A percentile compares a stretch with the other conserved stretches of the same genome.
These are phyloP conservation scores for Spatholobus suberectus DNA, from an alignment of 306 rosid genomes.

Conservation along the genomic window DNA sequence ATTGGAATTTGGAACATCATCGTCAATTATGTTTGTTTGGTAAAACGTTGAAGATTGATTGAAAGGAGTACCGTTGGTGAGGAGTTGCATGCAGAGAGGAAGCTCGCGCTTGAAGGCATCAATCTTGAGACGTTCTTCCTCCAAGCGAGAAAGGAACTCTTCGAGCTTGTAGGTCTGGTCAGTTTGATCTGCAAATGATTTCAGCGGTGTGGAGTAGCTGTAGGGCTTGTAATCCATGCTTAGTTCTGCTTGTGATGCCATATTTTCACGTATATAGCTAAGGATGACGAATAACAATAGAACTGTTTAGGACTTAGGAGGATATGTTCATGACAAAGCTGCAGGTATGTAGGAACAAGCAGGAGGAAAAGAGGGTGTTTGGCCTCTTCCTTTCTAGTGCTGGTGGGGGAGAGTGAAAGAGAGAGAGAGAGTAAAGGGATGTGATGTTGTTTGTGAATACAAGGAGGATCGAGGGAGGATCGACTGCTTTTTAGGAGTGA, in stretches of 20 bases:
- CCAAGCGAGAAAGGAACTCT: conserved; percentile 76
- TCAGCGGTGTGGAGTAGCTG: conserved; percentile 39
- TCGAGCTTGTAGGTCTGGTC: conserved; percentile 73
- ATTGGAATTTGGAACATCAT: conserved; percentile 41
- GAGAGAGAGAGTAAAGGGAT: conserved; percentile 39
- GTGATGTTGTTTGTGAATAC: conserved; percentile 66
- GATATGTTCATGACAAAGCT: conserved; percentile 33
- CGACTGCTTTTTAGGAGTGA: conserved; percentile 74
- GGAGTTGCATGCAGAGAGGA: conserved; percentile 97
- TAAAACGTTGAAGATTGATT: neutral
- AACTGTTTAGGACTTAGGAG: neutral
- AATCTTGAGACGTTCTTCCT: conserved; percentile 84
- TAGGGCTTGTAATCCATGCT: conserved; percentile 8
- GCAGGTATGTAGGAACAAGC: conserved; percentile 59
- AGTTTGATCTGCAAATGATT: conserved; percentile 65
- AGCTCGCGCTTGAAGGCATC: conserved; percentile 95
- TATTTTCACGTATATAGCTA: neutral
- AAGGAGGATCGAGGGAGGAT: conserved; percentile 79
- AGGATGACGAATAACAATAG: neutral
- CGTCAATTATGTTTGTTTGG: neutral
- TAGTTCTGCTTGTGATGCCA: neutral
- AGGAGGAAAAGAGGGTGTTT: conserved; percentile 68
- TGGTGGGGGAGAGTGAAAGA: neutral
- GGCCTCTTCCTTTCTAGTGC: conserved; percentile 63
- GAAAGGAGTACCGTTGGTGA: conserved; percentile 65